Conservation (phyloP, 2,329 filamentous ascomycete species). For the Escovopsis weberi region DNA sequence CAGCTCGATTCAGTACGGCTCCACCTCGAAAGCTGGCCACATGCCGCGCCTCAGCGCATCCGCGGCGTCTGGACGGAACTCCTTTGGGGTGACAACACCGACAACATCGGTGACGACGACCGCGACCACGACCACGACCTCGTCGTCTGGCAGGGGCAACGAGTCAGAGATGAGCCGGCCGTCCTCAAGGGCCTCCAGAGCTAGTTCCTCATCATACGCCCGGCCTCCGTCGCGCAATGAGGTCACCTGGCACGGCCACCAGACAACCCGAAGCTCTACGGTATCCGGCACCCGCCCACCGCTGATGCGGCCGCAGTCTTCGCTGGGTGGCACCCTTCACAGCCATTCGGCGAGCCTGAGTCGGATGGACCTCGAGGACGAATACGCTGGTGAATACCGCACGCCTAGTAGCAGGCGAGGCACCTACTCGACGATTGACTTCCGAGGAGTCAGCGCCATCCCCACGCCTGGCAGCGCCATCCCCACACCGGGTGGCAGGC, state of each 20-base stretch:
- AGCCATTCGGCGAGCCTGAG: constrained; percentile 44
- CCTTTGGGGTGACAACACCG: constrained; percentile 35
- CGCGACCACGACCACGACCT: too few species aligned
- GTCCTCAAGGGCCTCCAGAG: constrained; percentile 61
- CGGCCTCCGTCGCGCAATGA: constrained; percentile 40
- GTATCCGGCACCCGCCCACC: constrained; percentile 47
- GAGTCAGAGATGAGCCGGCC: constrained; percentile 40
- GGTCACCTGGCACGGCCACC: constrained; percentile 31
- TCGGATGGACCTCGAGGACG: constrained; percentile 33
- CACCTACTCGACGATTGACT: constrained; percentile 35
- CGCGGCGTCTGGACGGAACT: constrained; percentile 42
- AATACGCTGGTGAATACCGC: constrained; percentile 26
- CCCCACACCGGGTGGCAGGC: constrained; percentile 28
- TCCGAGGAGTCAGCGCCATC: constrained; percentile 26
- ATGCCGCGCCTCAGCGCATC: constrained; percentile 46
- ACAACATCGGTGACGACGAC: too few species aligned
- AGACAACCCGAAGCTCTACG: constrained; percentile 48
- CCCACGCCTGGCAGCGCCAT: constrained; percentile 29
- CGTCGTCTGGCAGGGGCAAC: constrained; percentile 38
- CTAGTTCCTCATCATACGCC: constrained; percentile 43
- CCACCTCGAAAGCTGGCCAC: constrained; percentile 30
- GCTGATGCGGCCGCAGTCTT: constrained; percentile 55
- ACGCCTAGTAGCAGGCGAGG: constrained; percentile 44
- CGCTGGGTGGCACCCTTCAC: constrained; percentile 49
- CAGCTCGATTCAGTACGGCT: too few species aligned